Percentiles rank a stretch among this genome's conserved stretches.
phyloP scores from a whole-genome alignment of 176 grass and related monocot species.

The Ampelocalamus luodianensis region DNA sequence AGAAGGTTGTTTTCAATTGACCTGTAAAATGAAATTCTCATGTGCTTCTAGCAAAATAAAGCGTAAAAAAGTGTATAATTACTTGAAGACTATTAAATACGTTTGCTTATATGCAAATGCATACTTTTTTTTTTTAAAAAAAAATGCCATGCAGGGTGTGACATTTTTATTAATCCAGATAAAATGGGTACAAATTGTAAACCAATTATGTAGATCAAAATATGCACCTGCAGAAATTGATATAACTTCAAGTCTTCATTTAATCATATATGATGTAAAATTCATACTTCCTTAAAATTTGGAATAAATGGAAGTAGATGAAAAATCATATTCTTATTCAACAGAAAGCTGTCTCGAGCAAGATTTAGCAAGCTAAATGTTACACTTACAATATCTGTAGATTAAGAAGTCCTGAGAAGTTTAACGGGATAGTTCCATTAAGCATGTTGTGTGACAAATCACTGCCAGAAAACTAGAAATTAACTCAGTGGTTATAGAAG shows the following conservation, averaged over 20 bases:
- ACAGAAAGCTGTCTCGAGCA: constrained; percentile 2
- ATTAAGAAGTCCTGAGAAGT: constrained; percentile 68
- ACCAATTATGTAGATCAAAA: constrained; percentile 13
- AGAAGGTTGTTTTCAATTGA: constrained; percentile 71
- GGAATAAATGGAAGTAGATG: neutral
- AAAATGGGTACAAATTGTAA: neutral
- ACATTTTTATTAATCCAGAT: constrained; percentile 4
- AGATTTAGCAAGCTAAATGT: constrained; percentile 34
- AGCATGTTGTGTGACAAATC: constrained; percentile 81
- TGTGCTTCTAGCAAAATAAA: constrained; percentile 13
- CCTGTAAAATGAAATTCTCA: constrained; percentile 54
- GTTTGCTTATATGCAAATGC: neutral
- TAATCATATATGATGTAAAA: neutral
- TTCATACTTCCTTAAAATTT: neutral
- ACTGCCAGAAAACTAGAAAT: constrained; percentile 65
- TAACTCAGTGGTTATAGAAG: constrained; percentile 26
- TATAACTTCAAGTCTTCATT: neutral
- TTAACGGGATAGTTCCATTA: constrained; percentile 73
- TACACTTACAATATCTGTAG: constrained; percentile 84
- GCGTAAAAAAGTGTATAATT: constrained; percentile 4
- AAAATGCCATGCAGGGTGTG: neutral
- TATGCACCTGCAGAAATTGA: neutral
- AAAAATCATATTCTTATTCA: constrained; percentile 28
- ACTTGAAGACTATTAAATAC: neutral
- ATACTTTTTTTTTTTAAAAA: neutral